Percentiles rank a stretch among this genome's conserved stretches.
phyloP scores from a whole-genome alignment of 257 asterid genomes.

The Coffea canephora region DNA sequence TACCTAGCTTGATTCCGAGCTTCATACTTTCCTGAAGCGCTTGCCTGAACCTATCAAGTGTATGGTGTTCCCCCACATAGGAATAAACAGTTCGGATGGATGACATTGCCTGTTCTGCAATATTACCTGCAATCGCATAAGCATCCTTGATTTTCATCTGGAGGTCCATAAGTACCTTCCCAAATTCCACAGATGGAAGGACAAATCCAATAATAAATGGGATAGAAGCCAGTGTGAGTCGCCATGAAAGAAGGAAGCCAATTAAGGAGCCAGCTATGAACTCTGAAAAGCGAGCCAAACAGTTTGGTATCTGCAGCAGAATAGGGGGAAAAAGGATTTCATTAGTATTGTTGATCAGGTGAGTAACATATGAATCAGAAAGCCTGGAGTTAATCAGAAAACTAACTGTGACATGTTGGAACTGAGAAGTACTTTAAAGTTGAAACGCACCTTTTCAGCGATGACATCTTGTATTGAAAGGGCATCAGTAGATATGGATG shows the following conservation, averaged over 20 bases:
- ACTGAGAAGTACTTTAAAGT: not conserved
- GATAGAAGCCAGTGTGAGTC: constrained; percentile 61
- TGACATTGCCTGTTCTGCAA: constrained; percentile 70
- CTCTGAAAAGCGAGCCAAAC: constrained; percentile 49
- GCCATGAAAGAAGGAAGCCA: constrained; percentile 74
- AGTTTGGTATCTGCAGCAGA: constrained; percentile 55
- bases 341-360: not conserved
- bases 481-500: constrained; percentile 68
- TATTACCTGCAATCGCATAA: constrained; percentile 55
- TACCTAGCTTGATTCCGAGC: constrained; percentile 63
- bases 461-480: constrained; percentile 65
- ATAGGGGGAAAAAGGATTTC: not conserved
- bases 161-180: constrained; percentile 54
- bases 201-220: constrained; percentile 61
- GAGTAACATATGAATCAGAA: no score
- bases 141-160: constrained; percentile 53
- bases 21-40: constrained; percentile 50
- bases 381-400: not conserved
- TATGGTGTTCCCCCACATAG: constrained; percentile 58
- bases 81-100: constrained; percentile 74
- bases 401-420: not conserved
- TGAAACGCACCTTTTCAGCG: constrained; percentile 57
- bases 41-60: constrained; percentile 48
- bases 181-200: constrained; percentile 59
- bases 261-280: constrained; percentile 45